Evolutionary conservation across 2,329 filamentous ascomycete species (phyloP).

Genomic region (Ophiosphaerella narmari): DNA sequence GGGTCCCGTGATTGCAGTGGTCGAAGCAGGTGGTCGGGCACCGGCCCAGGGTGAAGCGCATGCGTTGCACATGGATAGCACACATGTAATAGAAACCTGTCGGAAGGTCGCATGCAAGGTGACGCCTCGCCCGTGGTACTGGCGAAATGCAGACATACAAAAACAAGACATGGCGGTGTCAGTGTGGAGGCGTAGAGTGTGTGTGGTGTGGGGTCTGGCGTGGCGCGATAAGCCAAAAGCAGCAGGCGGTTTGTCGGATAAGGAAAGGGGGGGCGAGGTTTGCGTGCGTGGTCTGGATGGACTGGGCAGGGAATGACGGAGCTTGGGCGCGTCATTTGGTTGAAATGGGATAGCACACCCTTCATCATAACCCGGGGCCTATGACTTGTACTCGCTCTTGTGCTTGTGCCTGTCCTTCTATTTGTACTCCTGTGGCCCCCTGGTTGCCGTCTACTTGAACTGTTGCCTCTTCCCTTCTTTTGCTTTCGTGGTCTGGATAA

Average conservation of each 20-base stretch:
- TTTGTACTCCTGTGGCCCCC: not conserved
- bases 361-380: conserved; percentile 2
- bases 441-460: not conserved
- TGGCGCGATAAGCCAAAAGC: conserved; percentile 1
- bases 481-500: too few species aligned
- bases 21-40: too few species aligned
- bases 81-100: too few species aligned
- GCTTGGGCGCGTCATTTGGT: conserved; percentile 21
- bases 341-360: conserved; percentile 20
- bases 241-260: conserved; percentile 4
- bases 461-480: too few species aligned
- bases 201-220: not conserved
- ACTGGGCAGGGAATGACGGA: conserved; percentile 4
- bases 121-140: too few species aligned
- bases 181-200: too few species aligned
- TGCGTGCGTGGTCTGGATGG: conserved; percentile 2
- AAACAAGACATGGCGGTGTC: not conserved
- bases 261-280: conserved; percentile 20
- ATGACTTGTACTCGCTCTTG: conserved; percentile 2
- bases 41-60: too few species aligned
- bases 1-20: too few species aligned
- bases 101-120: too few species aligned
- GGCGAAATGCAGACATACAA: too few species aligned
- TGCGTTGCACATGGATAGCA: too few species aligned
- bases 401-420: not conserved